These are phyloP conservation scores for Dryadomyces quercivorus DNA, from an alignment of 2,329 filamentous ascomycete species.

Conservation along the genomic window DNA sequence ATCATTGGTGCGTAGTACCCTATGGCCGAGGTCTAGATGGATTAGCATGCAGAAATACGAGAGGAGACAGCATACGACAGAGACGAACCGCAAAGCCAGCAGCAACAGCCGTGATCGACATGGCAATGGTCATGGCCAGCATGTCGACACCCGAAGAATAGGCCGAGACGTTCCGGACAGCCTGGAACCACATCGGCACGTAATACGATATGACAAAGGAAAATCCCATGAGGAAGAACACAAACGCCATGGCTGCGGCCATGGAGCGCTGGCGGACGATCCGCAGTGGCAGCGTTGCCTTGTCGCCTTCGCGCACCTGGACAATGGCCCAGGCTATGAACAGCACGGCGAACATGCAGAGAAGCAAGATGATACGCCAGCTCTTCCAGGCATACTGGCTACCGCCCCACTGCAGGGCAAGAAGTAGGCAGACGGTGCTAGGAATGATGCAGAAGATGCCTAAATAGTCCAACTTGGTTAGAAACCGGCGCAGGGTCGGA, in stretches of 20 bases:
- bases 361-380: slow-evolving; percentile 25
- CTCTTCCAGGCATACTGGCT: slow-evolving; percentile 25
- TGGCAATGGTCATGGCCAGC: slow-evolving; percentile 8
- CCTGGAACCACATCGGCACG: slow-evolving; percentile 19
- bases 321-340: slow-evolving; percentile 21
- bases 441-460: slow-evolving; percentile 8
- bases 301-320: slow-evolving; percentile 23
- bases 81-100: slow-evolving; percentile 9
- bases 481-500: neutral
- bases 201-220: slow-evolving; percentile 9
- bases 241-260: slow-evolving; percentile 7
- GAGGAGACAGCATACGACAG: neutral
- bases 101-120: slow-evolving; percentile 5
- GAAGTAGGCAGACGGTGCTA: slow-evolving; percentile 29
- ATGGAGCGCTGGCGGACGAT: slow-evolving; percentile 24
- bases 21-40: slow-evolving; percentile 9
- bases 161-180: slow-evolving; percentile 14
- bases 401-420: slow-evolving; percentile 36
- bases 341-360: slow-evolving; percentile 22
- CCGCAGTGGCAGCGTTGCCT: slow-evolving; percentile 28
- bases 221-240: slow-evolving; percentile 6
- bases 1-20: slow-evolving; percentile 19
- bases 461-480: slow-evolving; percentile 4
- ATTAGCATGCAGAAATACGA: neutral
- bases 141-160: slow-evolving; percentile 17